Evolutionary conservation across 768 basidiomycete species (phyloP).

Genomic region (Phlebiopsis flavidoalba): DNA sequence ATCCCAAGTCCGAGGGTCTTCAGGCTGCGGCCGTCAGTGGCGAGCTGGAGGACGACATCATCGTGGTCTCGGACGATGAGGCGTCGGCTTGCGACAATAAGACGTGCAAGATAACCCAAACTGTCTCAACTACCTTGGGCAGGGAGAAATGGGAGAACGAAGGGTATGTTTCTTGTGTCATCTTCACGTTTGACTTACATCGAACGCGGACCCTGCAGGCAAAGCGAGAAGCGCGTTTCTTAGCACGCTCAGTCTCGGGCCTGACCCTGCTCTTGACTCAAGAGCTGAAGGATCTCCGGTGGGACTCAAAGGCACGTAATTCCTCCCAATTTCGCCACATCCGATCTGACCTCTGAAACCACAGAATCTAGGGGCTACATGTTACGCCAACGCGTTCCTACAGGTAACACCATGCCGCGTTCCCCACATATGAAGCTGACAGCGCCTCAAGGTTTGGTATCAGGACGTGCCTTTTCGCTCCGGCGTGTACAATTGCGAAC

Average conservation of each 20-base stretch:
- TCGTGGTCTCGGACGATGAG: slow-evolving; percentile 69
- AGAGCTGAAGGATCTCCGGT: slow-evolving; percentile 59
- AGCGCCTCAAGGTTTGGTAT: slow-evolving; percentile 73
- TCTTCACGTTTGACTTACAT: slow-evolving; percentile 4
- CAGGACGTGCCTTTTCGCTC: slow-evolving; percentile 76
- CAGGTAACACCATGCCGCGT: slow-evolving; percentile 46
- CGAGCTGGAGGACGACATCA: slow-evolving; percentile 56
- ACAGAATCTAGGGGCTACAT: slow-evolving; percentile 94
- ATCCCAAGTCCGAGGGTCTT: slow-evolving; percentile 7
- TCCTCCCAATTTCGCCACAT: not conserved
- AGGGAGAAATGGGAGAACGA: slow-evolving; percentile 75
- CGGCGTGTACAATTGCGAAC: slow-evolving; percentile 77
- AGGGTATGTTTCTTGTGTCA: slow-evolving; percentile 42
- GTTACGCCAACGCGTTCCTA: slow-evolving; percentile 93
- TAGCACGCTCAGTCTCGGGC: slow-evolving; percentile 46
- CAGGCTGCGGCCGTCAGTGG: slow-evolving; percentile 21
- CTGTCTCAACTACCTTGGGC: slow-evolving; percentile 86
- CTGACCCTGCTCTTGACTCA: slow-evolving; percentile 46
- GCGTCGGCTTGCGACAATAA: slow-evolving; percentile 50
- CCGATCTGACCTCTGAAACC: not conserved
- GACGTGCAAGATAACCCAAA: slow-evolving; percentile 72
- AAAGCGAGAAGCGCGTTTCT: slow-evolving; percentile 46
- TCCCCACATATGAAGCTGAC: not conserved
- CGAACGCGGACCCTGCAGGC: slow-evolving; percentile 31
- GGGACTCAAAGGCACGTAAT: slow-evolving; percentile 62